Evolutionary conservation across 768 basidiomycete genomes (phyloP).

Genomic region (Hericium coralloides): DNA sequence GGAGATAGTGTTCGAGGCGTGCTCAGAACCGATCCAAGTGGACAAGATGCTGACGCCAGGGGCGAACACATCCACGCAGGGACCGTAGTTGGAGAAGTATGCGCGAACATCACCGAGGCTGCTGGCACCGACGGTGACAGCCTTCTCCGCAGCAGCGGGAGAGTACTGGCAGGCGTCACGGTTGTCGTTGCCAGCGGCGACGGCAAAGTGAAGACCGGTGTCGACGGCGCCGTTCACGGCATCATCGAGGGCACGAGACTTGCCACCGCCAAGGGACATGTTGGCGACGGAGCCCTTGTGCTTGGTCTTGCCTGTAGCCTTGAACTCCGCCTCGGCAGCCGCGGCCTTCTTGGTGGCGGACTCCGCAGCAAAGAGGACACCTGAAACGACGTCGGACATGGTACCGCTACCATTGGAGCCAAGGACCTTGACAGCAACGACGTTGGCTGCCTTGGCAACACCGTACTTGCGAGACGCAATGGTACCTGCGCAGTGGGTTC

Average conservation of each 20-base stretch:
- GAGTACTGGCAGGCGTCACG: conserved; percentile 89
- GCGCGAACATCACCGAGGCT: conserved; percentile 76
- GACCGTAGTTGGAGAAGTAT: conserved; percentile 88
- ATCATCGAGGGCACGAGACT: conserved; percentile 74
- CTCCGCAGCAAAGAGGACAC: conserved; percentile 72
- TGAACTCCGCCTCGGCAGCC: conserved; percentile 57
- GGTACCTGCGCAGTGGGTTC: conserved; percentile 91
- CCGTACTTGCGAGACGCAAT: conserved; percentile 92
- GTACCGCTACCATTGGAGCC: conserved; percentile 91
- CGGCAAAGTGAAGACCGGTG: conserved; percentile 87
- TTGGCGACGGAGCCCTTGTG: conserved; percentile 96
- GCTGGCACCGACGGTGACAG: conserved; percentile 91
- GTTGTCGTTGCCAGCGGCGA: conserved; percentile 88
- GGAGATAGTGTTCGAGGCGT: conserved; percentile 61
- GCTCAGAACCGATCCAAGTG: conserved; percentile 58
- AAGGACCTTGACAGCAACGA: conserved; percentile 88
- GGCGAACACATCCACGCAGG: conserved; percentile 88
- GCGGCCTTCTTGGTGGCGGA: conserved; percentile 43
- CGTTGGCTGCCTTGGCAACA: conserved; percentile 88
- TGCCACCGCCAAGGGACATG: conserved; percentile 97
- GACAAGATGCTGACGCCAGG: conserved; percentile 86
- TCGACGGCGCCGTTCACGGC: conserved; percentile 82
- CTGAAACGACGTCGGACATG: conserved; percentile 90
- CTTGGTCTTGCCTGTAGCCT: conserved; percentile 62
- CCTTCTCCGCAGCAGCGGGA: conserved; percentile 81